Percentiles rank a stretch among this genome's conserved stretches.
phyloP scores from a whole-genome alignment of 768 basidiomycete species.

The Daedaleopsis nitida region DNA sequence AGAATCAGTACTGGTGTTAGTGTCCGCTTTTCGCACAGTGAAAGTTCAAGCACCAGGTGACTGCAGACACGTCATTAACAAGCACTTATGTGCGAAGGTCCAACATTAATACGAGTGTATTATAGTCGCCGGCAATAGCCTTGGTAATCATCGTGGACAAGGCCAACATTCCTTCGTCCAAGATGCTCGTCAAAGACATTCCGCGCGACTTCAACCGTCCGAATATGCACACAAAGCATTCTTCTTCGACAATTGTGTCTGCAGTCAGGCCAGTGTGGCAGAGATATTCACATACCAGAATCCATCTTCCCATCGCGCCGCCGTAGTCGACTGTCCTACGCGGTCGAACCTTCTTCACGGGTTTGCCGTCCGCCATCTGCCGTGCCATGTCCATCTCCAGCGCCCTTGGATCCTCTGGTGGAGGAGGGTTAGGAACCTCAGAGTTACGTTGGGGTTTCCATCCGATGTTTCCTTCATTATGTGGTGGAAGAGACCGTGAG shows the following conservation, averaged over 20 bases:
- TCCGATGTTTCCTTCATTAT: constrained; percentile 35
- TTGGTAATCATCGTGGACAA: too few species aligned
- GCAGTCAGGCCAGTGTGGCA: neutral
- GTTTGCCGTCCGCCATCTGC: constrained; percentile 76
- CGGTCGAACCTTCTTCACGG: constrained; percentile 89
- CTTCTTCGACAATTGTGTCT: neutral
- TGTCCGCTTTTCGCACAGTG: too few species aligned
- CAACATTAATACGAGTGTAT: too few species aligned
- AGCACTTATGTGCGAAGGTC: too few species aligned
- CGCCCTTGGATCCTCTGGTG: constrained; percentile 75
- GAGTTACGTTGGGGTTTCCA: constrained; percentile 79
- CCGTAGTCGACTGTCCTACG: constrained; percentile 94
- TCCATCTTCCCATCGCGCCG: constrained; percentile 86
- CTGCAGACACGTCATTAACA: too few species aligned
- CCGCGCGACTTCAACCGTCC: too few species aligned
- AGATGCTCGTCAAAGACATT: too few species aligned
- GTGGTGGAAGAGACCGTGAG: constrained; percentile 1
- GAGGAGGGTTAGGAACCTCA: constrained; percentile 72
- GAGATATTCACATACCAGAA: constrained; percentile 55
- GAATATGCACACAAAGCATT: too few species aligned
- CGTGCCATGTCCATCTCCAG: constrained; percentile 76
- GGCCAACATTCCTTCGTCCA: too few species aligned
- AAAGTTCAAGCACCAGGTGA: too few species aligned
- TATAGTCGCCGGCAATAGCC: too few species aligned
- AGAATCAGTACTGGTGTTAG: too few species aligned